Conservation (phyloP, 208 protist species). For the Leptomonas pyrrhocoris region DNA sequence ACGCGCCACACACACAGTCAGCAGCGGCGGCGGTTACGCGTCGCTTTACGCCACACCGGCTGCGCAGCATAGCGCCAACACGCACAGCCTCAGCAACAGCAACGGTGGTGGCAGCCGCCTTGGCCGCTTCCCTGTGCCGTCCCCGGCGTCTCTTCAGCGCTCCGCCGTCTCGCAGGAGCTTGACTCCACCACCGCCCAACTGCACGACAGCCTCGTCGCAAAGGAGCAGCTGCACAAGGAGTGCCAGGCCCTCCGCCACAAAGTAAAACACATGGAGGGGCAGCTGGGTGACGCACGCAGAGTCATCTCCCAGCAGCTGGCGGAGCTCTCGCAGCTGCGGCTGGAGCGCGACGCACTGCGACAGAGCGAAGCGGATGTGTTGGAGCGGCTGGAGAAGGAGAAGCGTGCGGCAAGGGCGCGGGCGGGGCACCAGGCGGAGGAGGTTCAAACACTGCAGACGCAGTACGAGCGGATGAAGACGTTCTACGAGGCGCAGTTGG, state of each 20-base stretch:
- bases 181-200: conserved; percentile 34
- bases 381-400: conserved; percentile 58
- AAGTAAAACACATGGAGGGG: conserved; percentile 38
- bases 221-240: conserved; percentile 70
- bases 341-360: conserved; percentile 48
- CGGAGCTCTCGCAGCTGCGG: conserved; percentile 54
- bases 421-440: conserved; percentile 53
- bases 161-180: conserved; percentile 15
- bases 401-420: conserved; percentile 39
- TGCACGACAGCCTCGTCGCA: conserved; percentile 64
- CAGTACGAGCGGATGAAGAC: conserved; percentile 77
- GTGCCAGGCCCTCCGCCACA: conserved; percentile 52
- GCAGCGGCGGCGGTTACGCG: too few species aligned
- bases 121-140: not conserved
- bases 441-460: conserved; percentile 52
- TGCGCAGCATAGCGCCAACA: not conserved
- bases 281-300: conserved; percentile 66
- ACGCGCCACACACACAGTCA: too few species aligned
- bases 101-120: not conserved
- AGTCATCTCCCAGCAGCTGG: conserved; percentile 78
- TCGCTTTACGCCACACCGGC: too few species aligned
- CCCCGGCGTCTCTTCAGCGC: conserved; percentile 20
- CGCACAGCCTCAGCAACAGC: not conserved
- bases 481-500: conserved; percentile 77
- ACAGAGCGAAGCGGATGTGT: conserved; percentile 39